These are phyloP conservation scores for Psilocybe sp. DNA, from an alignment of 768 basidiomycete species.

Conservation along the genomic window DNA sequence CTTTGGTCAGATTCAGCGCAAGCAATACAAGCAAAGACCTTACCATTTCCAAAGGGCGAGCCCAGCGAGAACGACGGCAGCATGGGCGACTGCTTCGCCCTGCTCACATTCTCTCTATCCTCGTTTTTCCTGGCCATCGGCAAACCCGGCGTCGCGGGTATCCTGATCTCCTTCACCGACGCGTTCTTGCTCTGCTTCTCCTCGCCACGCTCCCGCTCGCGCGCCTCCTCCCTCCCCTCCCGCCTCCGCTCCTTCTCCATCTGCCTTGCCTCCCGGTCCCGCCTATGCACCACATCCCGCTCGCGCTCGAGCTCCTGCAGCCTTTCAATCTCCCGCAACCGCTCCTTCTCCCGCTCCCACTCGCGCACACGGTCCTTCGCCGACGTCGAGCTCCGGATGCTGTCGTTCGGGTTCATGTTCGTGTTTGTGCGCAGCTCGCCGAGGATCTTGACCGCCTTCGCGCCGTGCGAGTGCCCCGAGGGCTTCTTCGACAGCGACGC, in stretches of 20 bases:
- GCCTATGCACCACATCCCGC: constrained; percentile 24
- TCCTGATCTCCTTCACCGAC: constrained; percentile 16
- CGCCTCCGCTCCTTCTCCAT: constrained; percentile 4
- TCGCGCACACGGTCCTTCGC: constrained; percentile 65
- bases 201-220: constrained; percentile 4
- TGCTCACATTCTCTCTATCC: constrained; percentile 24
- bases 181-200: constrained; percentile 13
- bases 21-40: constrained; percentile 7
- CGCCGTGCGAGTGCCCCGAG: constrained; percentile 22
- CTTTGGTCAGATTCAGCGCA: constrained; percentile 3
- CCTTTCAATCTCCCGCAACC: constrained; percentile 47
- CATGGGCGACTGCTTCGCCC: constrained; percentile 21
- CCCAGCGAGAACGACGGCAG: constrained; percentile 25
- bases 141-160: constrained; percentile 5
- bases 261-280: constrained; percentile 18
- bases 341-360: constrained; percentile 68
- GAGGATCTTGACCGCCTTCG: constrained; percentile 22
- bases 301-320: constrained; percentile 35
- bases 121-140: constrained; percentile 1
- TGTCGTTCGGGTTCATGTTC: constrained; percentile 14
- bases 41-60: constrained; percentile 29
- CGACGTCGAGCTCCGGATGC: constrained; percentile 40
- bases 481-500: constrained; percentile 22
- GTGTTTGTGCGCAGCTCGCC: constrained; percentile 15
- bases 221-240: constrained; percentile 8